A percentile compares a stretch with the other conserved stretches of the same genome.
Conservation (phyloP, 2,329 filamentous ascomycete genomes). For the Fusarium concolor region DNA sequence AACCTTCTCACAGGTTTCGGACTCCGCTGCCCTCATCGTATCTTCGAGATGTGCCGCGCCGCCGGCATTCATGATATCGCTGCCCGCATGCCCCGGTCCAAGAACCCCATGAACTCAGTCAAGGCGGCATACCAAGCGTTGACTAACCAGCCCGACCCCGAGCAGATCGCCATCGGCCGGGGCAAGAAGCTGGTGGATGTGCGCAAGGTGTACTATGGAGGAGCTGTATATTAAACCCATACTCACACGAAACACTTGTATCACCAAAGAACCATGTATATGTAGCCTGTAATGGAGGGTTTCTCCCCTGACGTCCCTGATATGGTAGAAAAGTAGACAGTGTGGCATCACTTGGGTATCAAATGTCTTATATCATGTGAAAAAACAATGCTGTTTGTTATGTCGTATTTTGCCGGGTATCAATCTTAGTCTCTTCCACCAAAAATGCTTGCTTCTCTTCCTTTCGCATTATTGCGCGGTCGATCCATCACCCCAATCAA, state of each 20-base stretch:
- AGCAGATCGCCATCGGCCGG: slow-evolving; percentile 87
- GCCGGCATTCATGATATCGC: slow-evolving; percentile 89
- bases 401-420: slow-evolving; percentile 33
- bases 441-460: not conserved
- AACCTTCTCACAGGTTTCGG: slow-evolving; percentile 78
- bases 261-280: slow-evolving; percentile 40
- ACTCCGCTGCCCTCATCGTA: slow-evolving; percentile 87
- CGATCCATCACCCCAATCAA: slow-evolving; percentile 74
- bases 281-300: slow-evolving; percentile 43
- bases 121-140: slow-evolving; percentile 90
- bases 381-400: slow-evolving; percentile 24
- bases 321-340: slow-evolving; percentile 19
- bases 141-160: slow-evolving; percentile 84
- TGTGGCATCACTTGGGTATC: slow-evolving; percentile 32
- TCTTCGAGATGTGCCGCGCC: slow-evolving; percentile 93
- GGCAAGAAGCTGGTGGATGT: slow-evolving; percentile 97
- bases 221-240: slow-evolving; percentile 68
- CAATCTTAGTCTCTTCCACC: slow-evolving; percentile 21
- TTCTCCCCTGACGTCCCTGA: slow-evolving; percentile 18
- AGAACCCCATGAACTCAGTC: slow-evolving; percentile 98
- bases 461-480: slow-evolving; percentile 45
- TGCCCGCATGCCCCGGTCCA: slow-evolving; percentile 82
- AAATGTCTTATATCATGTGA: slow-evolving; percentile 17
- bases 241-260: slow-evolving; percentile 35
- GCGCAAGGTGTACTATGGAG: slow-evolving; percentile 96